phyloP scores from a whole-genome alignment of 495 filamentous ascomycete genomes.

The Aspergillus kassunensis region DNA sequence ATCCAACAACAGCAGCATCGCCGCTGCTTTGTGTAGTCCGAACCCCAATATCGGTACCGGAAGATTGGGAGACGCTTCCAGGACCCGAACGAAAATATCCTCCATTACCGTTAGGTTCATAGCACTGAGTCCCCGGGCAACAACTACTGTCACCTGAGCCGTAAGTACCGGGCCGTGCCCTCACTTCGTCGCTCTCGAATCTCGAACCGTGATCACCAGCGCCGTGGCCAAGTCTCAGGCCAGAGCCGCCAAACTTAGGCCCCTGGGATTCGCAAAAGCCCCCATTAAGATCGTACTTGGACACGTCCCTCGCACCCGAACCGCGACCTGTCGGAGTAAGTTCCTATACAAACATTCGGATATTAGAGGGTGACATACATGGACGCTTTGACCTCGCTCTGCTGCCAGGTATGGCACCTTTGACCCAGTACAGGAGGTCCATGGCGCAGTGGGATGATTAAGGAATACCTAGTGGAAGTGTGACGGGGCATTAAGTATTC shows the following conservation, averaged over 20 bases:
- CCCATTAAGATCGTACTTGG: slow-evolving; percentile 19
- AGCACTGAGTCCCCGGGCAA: slow-evolving; percentile 13
- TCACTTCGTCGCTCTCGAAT: slow-evolving; percentile 6
- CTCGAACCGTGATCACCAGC: slow-evolving; percentile 14
- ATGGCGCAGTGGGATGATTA: slow-evolving; percentile 33
- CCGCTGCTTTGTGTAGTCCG: slow-evolving; percentile 16
- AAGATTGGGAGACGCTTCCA: neutral
- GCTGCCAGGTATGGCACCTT: slow-evolving; percentile 56
- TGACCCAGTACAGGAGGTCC: slow-evolving; percentile 69
- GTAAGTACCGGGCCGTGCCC: slow-evolving; percentile 19
- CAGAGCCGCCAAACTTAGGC: slow-evolving; percentile 23
- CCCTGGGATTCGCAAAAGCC: neutral
- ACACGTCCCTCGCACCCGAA: slow-evolving; percentile 32
- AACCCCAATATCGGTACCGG: neutral
- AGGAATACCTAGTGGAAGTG: too few species aligned
- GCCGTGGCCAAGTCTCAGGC: slow-evolving; percentile 20
- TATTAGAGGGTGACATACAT: neutral
- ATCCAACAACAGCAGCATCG: slow-evolving; percentile 22
- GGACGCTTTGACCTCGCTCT: slow-evolving; percentile 18
- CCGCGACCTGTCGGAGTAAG: slow-evolving; percentile 24
- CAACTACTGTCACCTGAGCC: slow-evolving; percentile 14
- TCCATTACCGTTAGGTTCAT: slow-evolving; percentile 7
- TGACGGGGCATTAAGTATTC: too few species aligned
- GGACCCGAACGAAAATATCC: slow-evolving; percentile 10
- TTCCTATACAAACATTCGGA: neutral